phyloP scores from a whole-genome alignment of 495 filamentous ascomycete genomes.

The Cryomyces minteri region DNA sequence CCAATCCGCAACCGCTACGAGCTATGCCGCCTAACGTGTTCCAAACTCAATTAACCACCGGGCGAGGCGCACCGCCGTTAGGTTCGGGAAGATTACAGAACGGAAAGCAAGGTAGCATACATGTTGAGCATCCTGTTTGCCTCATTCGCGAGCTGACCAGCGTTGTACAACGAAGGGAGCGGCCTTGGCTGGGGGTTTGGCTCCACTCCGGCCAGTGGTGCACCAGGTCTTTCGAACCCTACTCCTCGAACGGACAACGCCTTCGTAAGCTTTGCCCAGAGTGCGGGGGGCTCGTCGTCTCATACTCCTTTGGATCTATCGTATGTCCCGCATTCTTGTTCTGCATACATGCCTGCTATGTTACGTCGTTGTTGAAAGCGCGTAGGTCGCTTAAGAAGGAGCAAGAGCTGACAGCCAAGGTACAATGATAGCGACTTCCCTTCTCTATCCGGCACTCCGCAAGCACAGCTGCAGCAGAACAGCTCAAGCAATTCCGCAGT shows the following conservation, averaged over 20 bases:
- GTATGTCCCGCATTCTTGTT: background rate
- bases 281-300: background rate
- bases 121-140: constrained; percentile 2
- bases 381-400: background rate
- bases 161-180: constrained; percentile 32
- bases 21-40: constrained; percentile 42
- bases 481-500: background rate
- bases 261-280: background rate
- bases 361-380: background rate
- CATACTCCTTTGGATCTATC: background rate
- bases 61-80: constrained; percentile 31
- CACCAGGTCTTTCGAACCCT: background rate
- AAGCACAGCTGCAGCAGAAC: background rate
- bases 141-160: background rate
- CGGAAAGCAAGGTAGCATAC: constrained; percentile 49
- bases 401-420: background rate
- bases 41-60: constrained; percentile 44
- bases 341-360: background rate
- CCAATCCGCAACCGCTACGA: constrained; percentile 49
- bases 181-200: constrained; percentile 60
- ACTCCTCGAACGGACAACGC: background rate
- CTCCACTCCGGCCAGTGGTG: background rate
- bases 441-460: background rate
- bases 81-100: constrained; percentile 55
- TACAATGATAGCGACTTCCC: background rate